phyloP scores from a whole-genome alignment of 176 grass and related monocot genomes.

The Pharus latifolius region DNA sequence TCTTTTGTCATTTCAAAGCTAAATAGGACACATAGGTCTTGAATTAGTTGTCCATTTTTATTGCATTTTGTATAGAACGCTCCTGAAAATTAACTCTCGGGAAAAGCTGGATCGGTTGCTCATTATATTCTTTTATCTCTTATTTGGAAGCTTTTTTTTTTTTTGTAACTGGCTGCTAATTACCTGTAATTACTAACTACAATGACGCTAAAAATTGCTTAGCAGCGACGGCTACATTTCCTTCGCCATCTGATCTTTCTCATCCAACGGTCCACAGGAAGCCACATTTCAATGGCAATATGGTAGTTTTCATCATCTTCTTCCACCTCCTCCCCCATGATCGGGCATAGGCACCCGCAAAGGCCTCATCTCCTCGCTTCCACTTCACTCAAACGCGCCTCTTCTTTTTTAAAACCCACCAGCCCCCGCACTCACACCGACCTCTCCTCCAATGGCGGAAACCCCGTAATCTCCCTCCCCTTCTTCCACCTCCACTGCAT shows the following conservation, averaged over 20 bases:
- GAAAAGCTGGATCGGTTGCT: too few relatives aligned
- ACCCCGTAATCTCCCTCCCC: neutral
- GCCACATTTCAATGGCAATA: neutral
- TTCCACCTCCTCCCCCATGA: neutral
- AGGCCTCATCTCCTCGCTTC: slow-evolving; percentile 22
- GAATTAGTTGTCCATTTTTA: too few relatives aligned
- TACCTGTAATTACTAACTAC: too few relatives aligned
- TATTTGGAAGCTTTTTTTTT: too few relatives aligned
- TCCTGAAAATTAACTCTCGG: too few relatives aligned
- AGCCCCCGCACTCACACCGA: slow-evolving; percentile 13
- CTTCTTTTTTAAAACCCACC: slow-evolving; percentile 26
- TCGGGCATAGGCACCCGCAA: slow-evolving; percentile 2
- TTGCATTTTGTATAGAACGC: too few relatives aligned
- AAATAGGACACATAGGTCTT: too few relatives aligned
- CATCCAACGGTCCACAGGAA: neutral
- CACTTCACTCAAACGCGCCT: slow-evolving; percentile 20
- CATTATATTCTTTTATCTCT: too few relatives aligned
- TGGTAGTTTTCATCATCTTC: slow-evolving; percentile 12
- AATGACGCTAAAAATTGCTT: neutral
- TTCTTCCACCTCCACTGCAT: neutral
- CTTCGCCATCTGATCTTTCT: neutral
- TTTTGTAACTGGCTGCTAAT: too few relatives aligned
- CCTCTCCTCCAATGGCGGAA: slow-evolving; percentile 29
- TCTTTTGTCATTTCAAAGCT: neutral
- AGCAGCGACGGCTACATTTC: too few relatives aligned